Percentiles rank a stretch among this genome's conserved stretches.
phyloP scores from a whole-genome alignment of 2,329 filamentous ascomycete genomes.

The Niveomyces coronatus region DNA sequence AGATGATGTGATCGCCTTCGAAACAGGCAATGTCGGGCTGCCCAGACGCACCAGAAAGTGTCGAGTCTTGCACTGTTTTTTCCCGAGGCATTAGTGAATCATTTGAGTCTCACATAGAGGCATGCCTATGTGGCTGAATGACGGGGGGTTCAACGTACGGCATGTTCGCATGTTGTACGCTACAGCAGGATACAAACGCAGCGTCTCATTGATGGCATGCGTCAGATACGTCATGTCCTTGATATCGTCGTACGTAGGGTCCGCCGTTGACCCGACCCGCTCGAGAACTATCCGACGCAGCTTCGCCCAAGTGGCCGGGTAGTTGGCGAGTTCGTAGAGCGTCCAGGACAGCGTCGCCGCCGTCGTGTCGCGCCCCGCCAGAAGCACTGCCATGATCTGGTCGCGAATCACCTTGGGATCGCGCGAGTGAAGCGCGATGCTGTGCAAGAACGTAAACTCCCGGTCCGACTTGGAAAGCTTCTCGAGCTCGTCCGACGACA shows the following conservation, averaged over 20 bases:
- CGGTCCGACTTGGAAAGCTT: slow-evolving; percentile 56
- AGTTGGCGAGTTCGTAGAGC: slow-evolving; percentile 68
- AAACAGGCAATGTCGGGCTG: slow-evolving; percentile 54
- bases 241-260: slow-evolving; percentile 66
- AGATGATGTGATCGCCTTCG: slow-evolving; percentile 55
- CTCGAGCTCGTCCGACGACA: slow-evolving; percentile 56
- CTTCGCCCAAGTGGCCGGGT: slow-evolving; percentile 56
- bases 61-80: slow-evolving; percentile 27
- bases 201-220: slow-evolving; percentile 63
- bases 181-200: slow-evolving; percentile 67
- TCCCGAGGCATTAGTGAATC: too few relatives aligned
- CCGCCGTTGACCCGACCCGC: slow-evolving; percentile 50
- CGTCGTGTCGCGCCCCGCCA: slow-evolving; percentile 83
- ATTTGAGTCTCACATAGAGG: neutral
- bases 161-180: slow-evolving; percentile 70
- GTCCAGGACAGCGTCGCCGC: slow-evolving; percentile 72
- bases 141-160: slow-evolving; percentile 46
- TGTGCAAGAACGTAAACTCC: slow-evolving; percentile 68
- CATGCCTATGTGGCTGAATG: neutral
- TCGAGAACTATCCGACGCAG: slow-evolving; percentile 64
- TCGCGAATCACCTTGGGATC: slow-evolving; percentile 57
- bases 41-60: slow-evolving; percentile 61
- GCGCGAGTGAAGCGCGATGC: slow-evolving; percentile 59
- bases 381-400: slow-evolving; percentile 62
- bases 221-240: slow-evolving; percentile 81